A percentile compares a stretch with the other conserved stretches of the same genome.
phyloP scores from a whole-genome alignment of 495 filamentous ascomycete species.

The Lasiosphaeria ovina region DNA sequence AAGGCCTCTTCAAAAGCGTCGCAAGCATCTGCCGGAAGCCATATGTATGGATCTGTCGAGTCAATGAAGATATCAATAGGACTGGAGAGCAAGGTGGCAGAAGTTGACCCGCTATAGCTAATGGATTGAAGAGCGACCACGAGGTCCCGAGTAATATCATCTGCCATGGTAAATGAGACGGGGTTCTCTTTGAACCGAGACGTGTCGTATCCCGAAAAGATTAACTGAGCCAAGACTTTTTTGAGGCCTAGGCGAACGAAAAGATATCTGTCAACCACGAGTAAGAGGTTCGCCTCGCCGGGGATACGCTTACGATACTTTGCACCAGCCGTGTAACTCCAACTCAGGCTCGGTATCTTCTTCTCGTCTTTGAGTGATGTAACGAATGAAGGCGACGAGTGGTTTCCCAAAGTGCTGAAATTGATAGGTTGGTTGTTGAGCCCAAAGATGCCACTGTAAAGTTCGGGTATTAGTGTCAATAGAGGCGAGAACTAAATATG shows the following conservation, averaged over 20 bases:
- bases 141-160: slow-evolving; percentile 48
- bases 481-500: not conserved
- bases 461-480: slow-evolving; percentile 9
- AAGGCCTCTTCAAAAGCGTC: slow-evolving; percentile 54
- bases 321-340: slow-evolving; percentile 57
- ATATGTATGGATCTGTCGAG: slow-evolving; percentile 54
- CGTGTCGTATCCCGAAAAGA: slow-evolving; percentile 57
- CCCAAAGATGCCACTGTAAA: slow-evolving; percentile 48
- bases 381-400: slow-evolving; percentile 47
- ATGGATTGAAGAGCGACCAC: slow-evolving; percentile 50
- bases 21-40: slow-evolving; percentile 54
- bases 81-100: slow-evolving; percentile 31
- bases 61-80: slow-evolving; percentile 49
- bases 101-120: slow-evolving; percentile 34
- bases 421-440: slow-evolving; percentile 50
- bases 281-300: not conserved
- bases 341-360: slow-evolving; percentile 50
- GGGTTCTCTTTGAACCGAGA: slow-evolving; percentile 50
- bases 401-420: slow-evolving; percentile 44
- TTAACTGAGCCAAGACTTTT: slow-evolving; percentile 51
- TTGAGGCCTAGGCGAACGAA: slow-evolving; percentile 36
- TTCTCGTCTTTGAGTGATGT: slow-evolving; percentile 45
- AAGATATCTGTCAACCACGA: not conserved
- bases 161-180: slow-evolving; percentile 47
- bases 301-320: slow-evolving; percentile 41